Conservation (phyloP, 139 green algal genomes). For the Tetratostichococcus sp. region DNA sequence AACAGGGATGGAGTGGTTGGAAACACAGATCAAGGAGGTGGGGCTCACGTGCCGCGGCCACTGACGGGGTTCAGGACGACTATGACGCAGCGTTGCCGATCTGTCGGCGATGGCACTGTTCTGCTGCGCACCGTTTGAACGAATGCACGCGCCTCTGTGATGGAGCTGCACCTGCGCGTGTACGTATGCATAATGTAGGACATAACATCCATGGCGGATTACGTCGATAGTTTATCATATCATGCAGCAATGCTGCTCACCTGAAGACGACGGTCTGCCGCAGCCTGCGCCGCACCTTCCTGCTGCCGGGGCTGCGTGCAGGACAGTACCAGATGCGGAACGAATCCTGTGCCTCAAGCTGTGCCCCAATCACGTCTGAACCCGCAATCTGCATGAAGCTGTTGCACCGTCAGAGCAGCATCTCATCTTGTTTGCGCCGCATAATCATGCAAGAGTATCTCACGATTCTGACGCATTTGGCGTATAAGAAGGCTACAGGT, state of each 20-base stretch:
- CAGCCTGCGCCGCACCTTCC: background rate
- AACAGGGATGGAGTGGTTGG: no score
- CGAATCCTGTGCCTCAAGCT: background rate
- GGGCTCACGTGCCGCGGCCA: slow-evolving; percentile 44
- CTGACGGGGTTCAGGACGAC: slow-evolving; percentile 63
- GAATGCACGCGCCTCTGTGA: slow-evolving; percentile 1
- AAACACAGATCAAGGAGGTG: no score
- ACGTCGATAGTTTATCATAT: no score
- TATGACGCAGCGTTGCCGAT: slow-evolving; percentile 26
- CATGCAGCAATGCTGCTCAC: no score
- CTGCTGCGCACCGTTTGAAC: slow-evolving; percentile 1
- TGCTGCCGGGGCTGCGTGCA: background rate
- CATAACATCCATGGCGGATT: no score
- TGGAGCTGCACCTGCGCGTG: background rate
- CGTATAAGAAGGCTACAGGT: no score
- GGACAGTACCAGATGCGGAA: slow-evolving; percentile 3
- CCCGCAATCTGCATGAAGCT: background rate
- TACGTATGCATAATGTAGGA: no score
- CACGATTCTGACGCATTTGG: no score
- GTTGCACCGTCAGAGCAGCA: no score
- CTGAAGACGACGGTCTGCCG: background rate
- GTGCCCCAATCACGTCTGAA: background rate
- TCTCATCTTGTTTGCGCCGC: no score
- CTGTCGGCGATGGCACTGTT: slow-evolving; percentile 16
- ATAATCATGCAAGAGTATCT: no score